Evolutionary conservation across 2,329 filamentous ascomycete species (phyloP).

Genomic region (Piedraia hortae): DNA sequence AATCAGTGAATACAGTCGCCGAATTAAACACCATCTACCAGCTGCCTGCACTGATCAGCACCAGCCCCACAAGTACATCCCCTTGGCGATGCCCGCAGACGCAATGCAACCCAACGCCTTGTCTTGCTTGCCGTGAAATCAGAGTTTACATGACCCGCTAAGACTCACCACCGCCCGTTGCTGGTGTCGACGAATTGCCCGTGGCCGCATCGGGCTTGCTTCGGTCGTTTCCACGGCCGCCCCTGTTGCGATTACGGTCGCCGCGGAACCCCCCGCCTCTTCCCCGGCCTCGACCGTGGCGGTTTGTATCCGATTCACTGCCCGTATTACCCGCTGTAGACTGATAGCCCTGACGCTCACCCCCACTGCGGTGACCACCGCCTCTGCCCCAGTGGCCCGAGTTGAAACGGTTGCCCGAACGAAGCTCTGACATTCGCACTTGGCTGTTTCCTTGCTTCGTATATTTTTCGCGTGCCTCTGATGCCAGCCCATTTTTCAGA

Average conservation of each 20-base stretch:
- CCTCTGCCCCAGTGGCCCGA: conserved; percentile 22
- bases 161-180: conserved; percentile 9
- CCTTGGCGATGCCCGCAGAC: no score
- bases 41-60: no score
- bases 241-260: conserved; percentile 23
- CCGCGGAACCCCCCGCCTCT: conserved; percentile 24
- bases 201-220: conserved; percentile 6
- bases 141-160: no score
- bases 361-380: conserved; percentile 25
- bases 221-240: conserved; percentile 11
- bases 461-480: conserved; percentile 30
- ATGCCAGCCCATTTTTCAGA: conserved; percentile 45
- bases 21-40: no score
- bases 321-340: conserved; percentile 11
- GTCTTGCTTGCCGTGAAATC: no score
- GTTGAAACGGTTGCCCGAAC: no score
- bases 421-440: no score
- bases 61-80: no score
- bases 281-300: conserved; percentile 22
- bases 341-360: conserved; percentile 10
- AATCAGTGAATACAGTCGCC: no score
- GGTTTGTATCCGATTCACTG: conserved; percentile 45
- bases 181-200: conserved; percentile 4
- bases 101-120: no score
- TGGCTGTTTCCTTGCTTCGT: conserved; percentile 1